Evolutionary conservation across 164 flowering plant species (phyloP), one percentile per base, ranked within the genome.

Genomic region (Tetrastigma voinierianum): DNA sequence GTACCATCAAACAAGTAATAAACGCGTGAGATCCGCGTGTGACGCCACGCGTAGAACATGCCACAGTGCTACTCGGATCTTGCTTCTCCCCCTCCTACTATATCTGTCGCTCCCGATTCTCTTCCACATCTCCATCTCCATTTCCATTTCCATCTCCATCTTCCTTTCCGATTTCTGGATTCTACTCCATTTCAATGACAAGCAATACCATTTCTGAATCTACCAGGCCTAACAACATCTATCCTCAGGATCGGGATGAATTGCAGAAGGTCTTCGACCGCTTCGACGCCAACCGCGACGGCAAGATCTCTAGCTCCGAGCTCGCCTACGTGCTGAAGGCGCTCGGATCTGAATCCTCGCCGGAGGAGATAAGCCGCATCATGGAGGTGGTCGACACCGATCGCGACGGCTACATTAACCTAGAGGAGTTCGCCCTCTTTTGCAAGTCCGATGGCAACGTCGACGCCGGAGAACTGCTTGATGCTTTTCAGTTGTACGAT

Each of bases 401-500:
- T 72, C 49, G 54, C 51, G 86, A 85, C 73, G 89, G 85, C 18
- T 78, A 61, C 80, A 81, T 85, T 54, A 72, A 46, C 51, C 68
- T 83, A 19, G 19, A 62, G 1, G 89, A 82, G 79, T 85, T 85
- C 73, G 72, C 79, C 51, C 49, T 61, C 14, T 68, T 79, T 74
- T 79, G 82, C 72, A 67, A 74, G 44, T 63, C 76, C n/a, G 51
- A 52, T 21, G n/a, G 65, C 49, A 71, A 61, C 61, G 61, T 61
- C 51, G 67, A 52, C n/a, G 61, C 25, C 18, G 25, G 69, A n/a
- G 83, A 86, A 78, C 78, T 89, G 9, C 67, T 65, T 2, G 91
- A 89, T 23, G 95, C 89, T 32, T 89, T 89, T 67, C 67, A 81
- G 5, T 61, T 81, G 75, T 89, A 89, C 74, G 95, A 89, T 48